Evolutionary conservation across 352 stramenopile species (phyloP).

Genomic region (Globisporangium acanthophoron): DNA sequence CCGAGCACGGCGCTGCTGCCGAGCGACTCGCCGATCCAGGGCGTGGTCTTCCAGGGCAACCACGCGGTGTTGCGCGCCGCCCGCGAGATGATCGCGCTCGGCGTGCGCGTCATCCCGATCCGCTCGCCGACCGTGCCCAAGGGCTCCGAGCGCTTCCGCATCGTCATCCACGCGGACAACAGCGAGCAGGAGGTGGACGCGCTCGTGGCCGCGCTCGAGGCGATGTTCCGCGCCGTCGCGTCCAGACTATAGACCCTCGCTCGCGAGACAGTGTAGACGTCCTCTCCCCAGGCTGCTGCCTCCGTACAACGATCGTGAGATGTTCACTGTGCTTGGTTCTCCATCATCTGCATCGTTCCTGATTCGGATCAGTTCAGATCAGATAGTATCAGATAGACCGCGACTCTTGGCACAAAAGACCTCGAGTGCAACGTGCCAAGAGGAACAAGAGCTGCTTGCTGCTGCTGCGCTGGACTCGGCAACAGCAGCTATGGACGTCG

Average conservation of each 20-base stretch:
- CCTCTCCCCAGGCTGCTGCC: no score
- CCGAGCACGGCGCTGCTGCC: slow-evolving; percentile 39
- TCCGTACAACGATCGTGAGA: no score
- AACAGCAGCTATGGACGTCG: slow-evolving; percentile 20
- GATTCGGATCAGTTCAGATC: no score
- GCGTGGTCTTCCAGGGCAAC: slow-evolving; percentile 92
- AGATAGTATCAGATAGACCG: no score
- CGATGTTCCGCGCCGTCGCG: slow-evolving; percentile 29
- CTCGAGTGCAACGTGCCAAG: no score
- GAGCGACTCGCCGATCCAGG: slow-evolving; percentile 92
- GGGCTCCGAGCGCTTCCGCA: slow-evolving; percentile 92
- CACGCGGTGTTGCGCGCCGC: slow-evolving; percentile 79
- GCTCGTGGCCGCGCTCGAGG: slow-evolving; percentile 45
- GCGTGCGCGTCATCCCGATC: slow-evolving; percentile 93
- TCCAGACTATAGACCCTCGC: not conserved
- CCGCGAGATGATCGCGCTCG: slow-evolving; percentile 39
- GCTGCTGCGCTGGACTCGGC: not conserved
- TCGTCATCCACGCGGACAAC: slow-evolving; percentile 96
- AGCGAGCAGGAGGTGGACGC: slow-evolving; percentile 75
- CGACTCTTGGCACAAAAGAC: no score
- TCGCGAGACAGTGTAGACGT: not conserved
- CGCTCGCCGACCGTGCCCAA: slow-evolving; percentile 93
- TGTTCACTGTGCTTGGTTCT: no score
- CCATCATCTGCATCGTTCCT: no score
- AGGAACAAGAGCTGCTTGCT: not conserved